These are phyloP conservation scores for Chytriomyces hyalinus DNA, from an alignment of 192 early-diverging fungal species.

Conservation along the genomic window DNA sequence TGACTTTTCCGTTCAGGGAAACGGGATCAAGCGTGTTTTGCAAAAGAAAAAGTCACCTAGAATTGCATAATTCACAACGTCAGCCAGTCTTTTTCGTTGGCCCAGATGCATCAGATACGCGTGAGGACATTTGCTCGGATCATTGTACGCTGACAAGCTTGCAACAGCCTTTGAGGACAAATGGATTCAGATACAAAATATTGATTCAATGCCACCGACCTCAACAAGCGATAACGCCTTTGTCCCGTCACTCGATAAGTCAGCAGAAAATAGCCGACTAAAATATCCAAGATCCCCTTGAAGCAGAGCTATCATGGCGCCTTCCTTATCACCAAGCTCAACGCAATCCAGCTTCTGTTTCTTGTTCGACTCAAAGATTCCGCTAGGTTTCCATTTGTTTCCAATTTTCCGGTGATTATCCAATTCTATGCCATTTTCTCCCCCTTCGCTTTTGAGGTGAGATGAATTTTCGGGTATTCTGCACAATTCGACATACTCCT, in stretches of 20 bases:
- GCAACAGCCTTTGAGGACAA: not conserved
- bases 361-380: too few species aligned
- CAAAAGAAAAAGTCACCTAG: not conserved
- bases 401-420: too few species aligned
- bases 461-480: not conserved
- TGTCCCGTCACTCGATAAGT: not conserved
- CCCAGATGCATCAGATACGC: not conserved
- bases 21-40: too few species aligned
- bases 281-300: not conserved
- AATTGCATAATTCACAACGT: conserved; percentile 12
- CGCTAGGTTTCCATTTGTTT: too few species aligned
- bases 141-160: conserved; percentile 3
- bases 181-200: not conserved
- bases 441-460: not conserved
- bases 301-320: not conserved
- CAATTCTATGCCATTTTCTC: not conserved
- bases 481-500: conserved; percentile 20
- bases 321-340: not conserved
- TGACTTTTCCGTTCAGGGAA: too few species aligned
- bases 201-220: not conserved
- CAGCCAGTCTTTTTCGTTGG: not conserved
- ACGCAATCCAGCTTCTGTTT: too few species aligned
- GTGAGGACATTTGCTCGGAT: not conserved
- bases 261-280: not conserved
- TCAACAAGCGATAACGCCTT: not conserved